Evolutionary conservation across 768 basidiomycete genomes (phyloP), one percentile per base, ranked within the genome.

Genomic region (Tubosaeta sp.): DNA sequence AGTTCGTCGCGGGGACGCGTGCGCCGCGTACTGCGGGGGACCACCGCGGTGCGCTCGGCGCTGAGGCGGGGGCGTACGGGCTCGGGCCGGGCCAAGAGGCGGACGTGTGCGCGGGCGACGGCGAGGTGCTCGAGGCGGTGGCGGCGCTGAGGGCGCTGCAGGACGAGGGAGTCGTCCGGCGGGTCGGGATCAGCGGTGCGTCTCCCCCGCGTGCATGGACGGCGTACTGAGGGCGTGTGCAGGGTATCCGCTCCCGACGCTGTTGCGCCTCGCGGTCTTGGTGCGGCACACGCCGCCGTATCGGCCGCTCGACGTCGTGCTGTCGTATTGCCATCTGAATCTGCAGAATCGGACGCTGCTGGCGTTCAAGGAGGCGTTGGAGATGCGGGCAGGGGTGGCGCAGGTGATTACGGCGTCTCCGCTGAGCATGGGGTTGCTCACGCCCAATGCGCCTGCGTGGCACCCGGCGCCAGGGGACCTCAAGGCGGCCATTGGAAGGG

Each of bases 171-270:
- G 58, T 87, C 25, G 71, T 94, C 55, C 80, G 71, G 63, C 71
- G 82, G 35, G 80, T 94, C 50, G 92, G 93, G 10, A 87, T 94
- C 57, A 83, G 86, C 55, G 90, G 91, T 87, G 60, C 55, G 60
- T 51, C 32, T 8, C 16, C 22, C 25, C 9, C 11, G 31, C 31
- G n/a, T 6, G 6, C n/a, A 27, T 11, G 13, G 41, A 24, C 40
- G 4, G 10, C 27, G 10, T 14, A 11, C 13, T 18, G 5, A 29
- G n/a, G 42, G 2, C 4, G 4, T 29, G n/a, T 29, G 12, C 62
- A 91, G 92, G 87, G 1, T 91, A 83, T 57, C 90, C 90, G 11
- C 75, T 94, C 22, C 84, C 90, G 9, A 85, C 86, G 0, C 76
- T 94, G n/a, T 77, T 94, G 25, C 84, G 92, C n/a, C 69, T 93